Evolutionary conservation across 495 filamentous ascomycete genomes (phyloP), one percentile per base, ranked within the genome.

Genomic region (Penicillium tannophilum): DNA sequence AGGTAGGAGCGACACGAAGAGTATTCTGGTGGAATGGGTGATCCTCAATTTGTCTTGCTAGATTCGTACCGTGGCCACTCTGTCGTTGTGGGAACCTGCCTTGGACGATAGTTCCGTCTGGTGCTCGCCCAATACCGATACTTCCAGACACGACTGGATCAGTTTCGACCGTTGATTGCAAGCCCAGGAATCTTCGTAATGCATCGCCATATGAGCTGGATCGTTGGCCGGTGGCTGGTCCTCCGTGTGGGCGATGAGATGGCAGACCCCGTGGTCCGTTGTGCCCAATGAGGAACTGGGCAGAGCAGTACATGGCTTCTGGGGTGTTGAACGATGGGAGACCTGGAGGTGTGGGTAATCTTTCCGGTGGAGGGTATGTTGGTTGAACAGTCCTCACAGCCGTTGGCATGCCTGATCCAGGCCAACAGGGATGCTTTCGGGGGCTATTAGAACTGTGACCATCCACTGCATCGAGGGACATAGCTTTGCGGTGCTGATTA

Each of bases 321-420:
- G 65, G 69, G 11, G 74, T 72, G 28, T 75, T 73, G 55, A 82
- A 82, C 1, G 76, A 76, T 1, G 79, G 79, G 36, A 82, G 60
- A 2, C 79, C 76, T 2, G 78, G 77, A 28, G 79, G 79, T 9
- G 79, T 82, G 6, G 77, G 75, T 10, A 63, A 54, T 55, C 79
- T 65, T 30, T 62, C 60, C 7, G 78, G 78, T 26, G 78, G 76
- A 43, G 76, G 76, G 52, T 69, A 74, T 33, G 35, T 57, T 9
- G 79, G 79, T 26, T 65, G 61, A 28, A 64, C 50, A n/a, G 71
- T 66, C 11, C 56, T 61, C 8, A 72, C 67, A n/a, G 69, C 65
- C 4, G 33, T 17, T 8, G 70, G 69, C 3, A 57, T 47, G 6
- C 66, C n/a, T 33, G 60, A 68, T 47, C 35, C 62, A 19, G 68